Evolutionary conservation across 768 basidiomycete genomes (phyloP).

Genomic region (Boletus subparvulus): DNA sequence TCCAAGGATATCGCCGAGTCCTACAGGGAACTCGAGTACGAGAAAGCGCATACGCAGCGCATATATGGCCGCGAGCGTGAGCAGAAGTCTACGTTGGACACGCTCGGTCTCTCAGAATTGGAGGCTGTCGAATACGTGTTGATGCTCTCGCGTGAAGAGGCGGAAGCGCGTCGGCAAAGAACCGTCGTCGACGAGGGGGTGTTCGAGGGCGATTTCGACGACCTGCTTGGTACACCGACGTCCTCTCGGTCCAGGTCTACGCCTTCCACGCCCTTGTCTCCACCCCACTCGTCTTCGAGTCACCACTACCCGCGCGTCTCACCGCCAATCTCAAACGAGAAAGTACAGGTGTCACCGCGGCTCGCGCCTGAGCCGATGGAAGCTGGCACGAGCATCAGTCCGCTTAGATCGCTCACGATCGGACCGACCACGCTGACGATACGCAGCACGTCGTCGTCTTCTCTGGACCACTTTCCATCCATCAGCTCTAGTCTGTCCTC

Average conservation of each 20-base stretch:
- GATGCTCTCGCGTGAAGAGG: constrained; percentile 85
- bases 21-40: constrained; percentile 48
- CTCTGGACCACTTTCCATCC: constrained; percentile 34
- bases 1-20: constrained; percentile 63
- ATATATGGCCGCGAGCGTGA: constrained; percentile 52
- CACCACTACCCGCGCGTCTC: constrained; percentile 30
- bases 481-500: constrained; percentile 33
- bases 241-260: constrained; percentile 18
- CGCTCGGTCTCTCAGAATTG: constrained; percentile 68
- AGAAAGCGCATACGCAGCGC: constrained; percentile 39
- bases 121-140: constrained; percentile 79
- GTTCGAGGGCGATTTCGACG: constrained; percentile 50
- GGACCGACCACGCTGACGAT: constrained; percentile 6
- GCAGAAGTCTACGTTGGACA: constrained; percentile 54
- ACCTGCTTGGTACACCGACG: constrained; percentile 6
- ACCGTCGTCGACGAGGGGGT: constrained; percentile 49
- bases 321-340: constrained; percentile 41
- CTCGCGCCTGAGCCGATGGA: constrained; percentile 54
- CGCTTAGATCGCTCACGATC: constrained; percentile 15
- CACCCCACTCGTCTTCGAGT: constrained; percentile 19
- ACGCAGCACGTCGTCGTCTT: constrained; percentile 20
- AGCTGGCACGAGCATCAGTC: constrained; percentile 43
- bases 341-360: constrained; percentile 56
- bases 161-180: constrained; percentile 24
- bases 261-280: constrained; percentile 5